Evolutionary conservation across 805 yeast genomes (phyloP).

Genomic region (Sugiyamaella americana): DNA sequence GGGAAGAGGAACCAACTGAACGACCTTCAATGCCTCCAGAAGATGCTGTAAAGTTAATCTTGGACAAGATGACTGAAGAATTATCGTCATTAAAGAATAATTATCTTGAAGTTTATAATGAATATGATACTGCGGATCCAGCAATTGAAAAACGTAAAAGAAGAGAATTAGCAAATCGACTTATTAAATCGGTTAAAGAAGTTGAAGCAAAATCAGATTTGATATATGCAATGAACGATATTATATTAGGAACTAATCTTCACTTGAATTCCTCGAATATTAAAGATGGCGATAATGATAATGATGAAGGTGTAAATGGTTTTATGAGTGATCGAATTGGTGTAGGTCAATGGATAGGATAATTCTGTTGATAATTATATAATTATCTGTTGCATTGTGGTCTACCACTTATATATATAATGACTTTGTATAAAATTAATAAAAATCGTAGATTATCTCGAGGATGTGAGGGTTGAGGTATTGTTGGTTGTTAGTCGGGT

Average conservation of each 20-base stretch:
- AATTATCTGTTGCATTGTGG: too few species aligned
- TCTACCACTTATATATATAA: too few species aligned
- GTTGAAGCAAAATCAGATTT: conserved; percentile 18
- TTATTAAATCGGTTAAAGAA: conserved; percentile 11
- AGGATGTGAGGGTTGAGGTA: too few species aligned
- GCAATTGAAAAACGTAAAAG: conserved; percentile 12
- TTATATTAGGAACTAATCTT: conserved; percentile 15
- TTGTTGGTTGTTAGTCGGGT: too few species aligned
- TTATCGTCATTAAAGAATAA: conserved; percentile 9
- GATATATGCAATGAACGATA: conserved; percentile 19
- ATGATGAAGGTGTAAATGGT: background rate
- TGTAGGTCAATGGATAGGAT: background rate
- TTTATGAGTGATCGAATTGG: background rate
- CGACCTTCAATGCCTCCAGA: conserved; percentile 20
- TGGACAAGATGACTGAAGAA: conserved; percentile 16
- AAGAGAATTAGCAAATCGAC: conserved; percentile 9
- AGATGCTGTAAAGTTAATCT: conserved; percentile 15
- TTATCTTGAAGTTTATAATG: conserved; percentile 8
- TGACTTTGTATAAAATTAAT: too few species aligned
- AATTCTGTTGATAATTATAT: too few species aligned
- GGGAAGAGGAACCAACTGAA: conserved; percentile 15
- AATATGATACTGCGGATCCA: conserved; percentile 15
- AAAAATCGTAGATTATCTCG: too few species aligned
- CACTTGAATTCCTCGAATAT: background rate
- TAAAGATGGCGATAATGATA: too few species aligned